Percentiles rank a stretch among this genome's conserved stretches.
Evolutionary conservation across 106 monocot genomes (phyloP).

Genomic region (Allium cepa): DNA sequence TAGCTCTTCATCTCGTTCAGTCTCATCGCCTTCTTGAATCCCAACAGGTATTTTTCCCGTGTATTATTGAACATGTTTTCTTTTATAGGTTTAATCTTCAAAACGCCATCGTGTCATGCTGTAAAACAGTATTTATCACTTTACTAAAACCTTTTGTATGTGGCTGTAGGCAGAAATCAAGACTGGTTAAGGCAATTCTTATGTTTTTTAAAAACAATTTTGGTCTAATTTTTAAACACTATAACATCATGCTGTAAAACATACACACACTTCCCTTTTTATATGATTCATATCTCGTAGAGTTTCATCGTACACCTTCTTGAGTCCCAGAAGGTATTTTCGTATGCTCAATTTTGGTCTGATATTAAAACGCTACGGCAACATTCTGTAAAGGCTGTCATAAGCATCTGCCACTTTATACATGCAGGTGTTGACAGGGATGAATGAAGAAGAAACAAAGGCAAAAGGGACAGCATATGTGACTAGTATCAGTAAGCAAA

Average conservation of each 20-base stretch:
- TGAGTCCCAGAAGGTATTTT: too few species aligned
- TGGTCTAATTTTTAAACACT: not conserved
- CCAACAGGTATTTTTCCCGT: not conserved
- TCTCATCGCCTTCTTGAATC: not conserved
- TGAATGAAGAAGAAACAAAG: not conserved
- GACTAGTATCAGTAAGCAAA: not conserved
- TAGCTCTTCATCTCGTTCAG: constrained; percentile 1
- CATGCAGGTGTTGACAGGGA: not conserved
- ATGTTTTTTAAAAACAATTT: not conserved
- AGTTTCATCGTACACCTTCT: too few species aligned
- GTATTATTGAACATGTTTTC: not conserved
- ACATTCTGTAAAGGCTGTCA: too few species aligned
- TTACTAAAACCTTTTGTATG: too few species aligned
- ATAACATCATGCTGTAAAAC: too few species aligned
- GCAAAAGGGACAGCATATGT: not conserved
- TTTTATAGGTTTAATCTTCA: not conserved
- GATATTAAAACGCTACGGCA: too few species aligned
- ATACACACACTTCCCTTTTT: too few species aligned
- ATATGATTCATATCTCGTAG: too few species aligned
- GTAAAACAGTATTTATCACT: not conserved
- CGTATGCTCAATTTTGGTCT: too few species aligned
- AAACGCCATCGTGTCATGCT: not conserved
- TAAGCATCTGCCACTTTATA: not conserved
- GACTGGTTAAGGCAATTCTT: not conserved
- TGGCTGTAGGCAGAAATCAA: too few species aligned